Conservation (phyloP, 2,329 filamentous ascomycete species). For the Aurifilum marmelostoma region DNA sequence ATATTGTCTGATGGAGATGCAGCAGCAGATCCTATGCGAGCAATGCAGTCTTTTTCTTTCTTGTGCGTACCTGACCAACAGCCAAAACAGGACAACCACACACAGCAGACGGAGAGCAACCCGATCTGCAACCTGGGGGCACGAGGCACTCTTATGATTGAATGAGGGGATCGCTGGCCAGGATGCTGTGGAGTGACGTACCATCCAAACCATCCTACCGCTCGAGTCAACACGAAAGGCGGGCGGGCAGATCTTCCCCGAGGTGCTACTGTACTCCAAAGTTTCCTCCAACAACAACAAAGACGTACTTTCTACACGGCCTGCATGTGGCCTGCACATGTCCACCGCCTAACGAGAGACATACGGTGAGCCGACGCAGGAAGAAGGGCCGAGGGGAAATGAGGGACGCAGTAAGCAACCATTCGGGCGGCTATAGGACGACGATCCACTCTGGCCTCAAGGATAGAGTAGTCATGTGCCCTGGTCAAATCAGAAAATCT, state of each 20-base stretch:
- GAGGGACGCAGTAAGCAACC: not conserved
- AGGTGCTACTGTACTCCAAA: not conserved
- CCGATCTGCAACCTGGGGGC: not conserved
- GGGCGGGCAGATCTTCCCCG: not conserved
- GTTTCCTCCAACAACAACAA: not conserved
- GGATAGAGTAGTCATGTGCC: not conserved
- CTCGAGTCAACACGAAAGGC: not conserved
- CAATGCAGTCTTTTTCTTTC: not conserved
- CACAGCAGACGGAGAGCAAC: too few species aligned
- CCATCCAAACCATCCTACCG: not conserved
- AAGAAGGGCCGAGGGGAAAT: slow-evolving; percentile 6
- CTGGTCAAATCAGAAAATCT: not conserved
- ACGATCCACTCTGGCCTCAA: slow-evolving; percentile 8
- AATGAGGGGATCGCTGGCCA: slow-evolving; percentile 4
- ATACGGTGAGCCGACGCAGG: slow-evolving; percentile 1
- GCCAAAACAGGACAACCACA: too few species aligned
- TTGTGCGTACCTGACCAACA: not conserved
- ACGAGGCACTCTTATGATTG: slow-evolving; percentile 4
- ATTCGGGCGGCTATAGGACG: slow-evolving; percentile 15
- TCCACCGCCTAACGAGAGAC: not conserved
- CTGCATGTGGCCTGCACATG: not conserved
- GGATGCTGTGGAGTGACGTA: not conserved
- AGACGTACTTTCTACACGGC: not conserved
- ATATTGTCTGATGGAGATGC: not conserved
- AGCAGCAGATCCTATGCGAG: not conserved